Evolutionary conservation across 2,329 filamentous ascomycete genomes (phyloP), one percentile per base, ranked within the genome.

Genomic region (Pleurostoma richardsiae): DNA sequence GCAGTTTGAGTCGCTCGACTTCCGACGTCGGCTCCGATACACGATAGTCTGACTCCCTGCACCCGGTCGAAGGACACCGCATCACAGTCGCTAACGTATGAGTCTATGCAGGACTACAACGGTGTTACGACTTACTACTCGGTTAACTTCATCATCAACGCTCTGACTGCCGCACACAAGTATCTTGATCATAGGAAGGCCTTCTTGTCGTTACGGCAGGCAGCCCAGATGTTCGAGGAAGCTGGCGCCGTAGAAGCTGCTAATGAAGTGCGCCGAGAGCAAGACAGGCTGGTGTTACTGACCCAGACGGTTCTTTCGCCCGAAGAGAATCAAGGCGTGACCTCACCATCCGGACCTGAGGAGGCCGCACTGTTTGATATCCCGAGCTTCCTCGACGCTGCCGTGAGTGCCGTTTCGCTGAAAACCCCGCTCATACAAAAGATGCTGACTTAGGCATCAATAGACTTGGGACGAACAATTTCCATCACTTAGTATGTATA

Each of bases 331-430:
- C n/a, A 41, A 5, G 19, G 29, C 19, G 29, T 5, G 11, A 41
- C 29, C 7, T 36, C n/a, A 36, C 33, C 33, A 36, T 11, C 10
- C 19, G 40, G 29, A 10, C n/a, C 40, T 26, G 19, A 41, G 6
- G 19, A 27, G 11, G 40, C 19, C 6, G 19, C 10, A 6, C 11
- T 41, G 6, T 41, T 41, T 41, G 40, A 41, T 11, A 41, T 41
- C 11, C 40, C 40, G 19, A 41, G 40, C 40, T 41, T 41, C 29
- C 11, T 41, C 6, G 40, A 28, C 29, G 40, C 7, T 5, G 57
- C 33, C n/a, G 33, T 36, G 33, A 36, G 33, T 56, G 8, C n/a
- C 19, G 19, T 19, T 19, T 19, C 19, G 19, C 19, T 19, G 19
- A 19, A 19, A 19, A 19, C 19, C 19, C 19, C 19, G 19, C 19